Evolutionary conservation across 306 rosid genomes (phyloP), one percentile per base, ranked within the genome.

Genomic region (Benincasa hispida): DNA sequence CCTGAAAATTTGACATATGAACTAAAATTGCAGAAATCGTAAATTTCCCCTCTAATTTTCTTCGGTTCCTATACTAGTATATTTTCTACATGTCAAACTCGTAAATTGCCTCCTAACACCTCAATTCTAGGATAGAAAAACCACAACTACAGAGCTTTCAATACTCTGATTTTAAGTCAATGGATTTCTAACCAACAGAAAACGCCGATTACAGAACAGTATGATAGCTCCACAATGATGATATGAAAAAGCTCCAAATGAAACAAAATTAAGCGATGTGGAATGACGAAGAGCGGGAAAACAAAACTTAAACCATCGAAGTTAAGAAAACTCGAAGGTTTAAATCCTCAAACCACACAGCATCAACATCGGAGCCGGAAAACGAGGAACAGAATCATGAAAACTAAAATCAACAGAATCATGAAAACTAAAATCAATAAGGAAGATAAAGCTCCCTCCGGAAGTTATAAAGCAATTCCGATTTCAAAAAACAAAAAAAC

Each of bases 1-100:
- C 77, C 98, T 91, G 80, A 78, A 47, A 72, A 47, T 47, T 27
- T 15, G 24, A 72, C 41, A 48, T 48, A 8, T 12, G 41, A 47
- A 14, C 76, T 42, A 69, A 69, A 69, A 24, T 69, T 42, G 75
- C 56, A 24, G 75, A 25, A 48, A 25, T 55, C 35, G 39, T 18
- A 76, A 57, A 1, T 77, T 39, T 28, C 6, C 15, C 48, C 32
- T 25, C 6, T 24, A 24, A n/a, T 10, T 66, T 35, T 19, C 22
- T 65, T 35, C 22, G 9, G 56, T 24, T 69, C 41, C 56, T 69
- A 13, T 22, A 45, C 13, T 4, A 15, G 24, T 8, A 41, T 27
- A 45, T 15, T 13, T n/a, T 72, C 24, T 47, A 72, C 22, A 72
- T 27, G 41, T 47, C 58, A 25, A 48, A 18, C 75, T 45, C 76